These are phyloP conservation scores for Yamadazyma oceani DNA, from an alignment of 1,139 yeast genomes.

Conservation along the genomic window DNA sequence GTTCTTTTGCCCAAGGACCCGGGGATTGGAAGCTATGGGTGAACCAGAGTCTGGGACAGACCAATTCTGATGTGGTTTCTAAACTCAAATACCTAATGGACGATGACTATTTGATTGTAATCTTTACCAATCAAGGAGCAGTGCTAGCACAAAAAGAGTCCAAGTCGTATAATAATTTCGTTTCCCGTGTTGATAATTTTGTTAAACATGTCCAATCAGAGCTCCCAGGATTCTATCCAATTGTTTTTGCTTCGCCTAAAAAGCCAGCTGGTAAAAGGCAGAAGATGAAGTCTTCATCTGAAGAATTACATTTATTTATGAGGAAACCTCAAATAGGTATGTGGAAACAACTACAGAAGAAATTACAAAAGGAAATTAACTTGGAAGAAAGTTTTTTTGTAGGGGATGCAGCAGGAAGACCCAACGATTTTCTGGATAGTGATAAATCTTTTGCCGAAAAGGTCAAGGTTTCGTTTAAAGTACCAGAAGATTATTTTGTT, in stretches of 20 bases:
- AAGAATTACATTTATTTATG: constrained; percentile 39
- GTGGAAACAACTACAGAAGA: constrained; percentile 50
- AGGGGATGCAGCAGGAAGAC: constrained; percentile 97
- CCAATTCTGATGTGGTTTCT: constrained; percentile 20
- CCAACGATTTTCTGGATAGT: constrained; percentile 72
- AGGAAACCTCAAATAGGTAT: constrained; percentile 80
- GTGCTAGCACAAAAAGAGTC: constrained; percentile 37
- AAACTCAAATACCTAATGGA: constrained; percentile 26
- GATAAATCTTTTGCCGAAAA: constrained; percentile 68
- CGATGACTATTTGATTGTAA: constrained; percentile 47
- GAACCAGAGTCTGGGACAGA: constrained; percentile 11
- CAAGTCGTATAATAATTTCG: constrained; percentile 54
- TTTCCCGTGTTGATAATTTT: constrained; percentile 37
- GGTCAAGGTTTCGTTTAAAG: constrained; percentile 51
- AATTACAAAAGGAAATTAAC: constrained; percentile 41
- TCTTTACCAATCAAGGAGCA: constrained; percentile 89
- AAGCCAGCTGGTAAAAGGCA: constrained; percentile 38
- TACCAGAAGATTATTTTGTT: constrained; percentile 64
- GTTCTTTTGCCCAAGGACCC: constrained; percentile 53
- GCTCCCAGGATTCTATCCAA: constrained; percentile 27
- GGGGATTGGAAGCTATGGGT: constrained; percentile 72
- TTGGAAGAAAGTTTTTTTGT: constrained; percentile 58
- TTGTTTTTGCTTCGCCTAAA: constrained; percentile 67
- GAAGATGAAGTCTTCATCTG: constrained; percentile 24
- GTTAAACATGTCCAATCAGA: constrained; percentile 24